Percentiles rank a stretch among this genome's conserved stretches.
Evolutionary conservation across 352 stramenopile species (phyloP).

Genomic region (Phytophthora lateralis): DNA sequence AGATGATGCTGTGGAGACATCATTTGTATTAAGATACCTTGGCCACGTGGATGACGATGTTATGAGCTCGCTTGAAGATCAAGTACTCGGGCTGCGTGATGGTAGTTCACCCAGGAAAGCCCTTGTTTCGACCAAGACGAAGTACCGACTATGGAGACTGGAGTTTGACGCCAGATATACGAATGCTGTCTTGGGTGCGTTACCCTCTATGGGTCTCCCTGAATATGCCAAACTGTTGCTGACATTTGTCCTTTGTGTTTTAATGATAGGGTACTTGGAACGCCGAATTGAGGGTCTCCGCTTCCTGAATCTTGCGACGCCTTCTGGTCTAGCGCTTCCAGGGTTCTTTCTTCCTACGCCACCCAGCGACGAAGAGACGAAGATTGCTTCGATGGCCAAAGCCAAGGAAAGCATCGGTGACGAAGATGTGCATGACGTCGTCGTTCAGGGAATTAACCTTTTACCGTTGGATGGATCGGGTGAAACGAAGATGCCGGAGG

Average conservation of each 20-base stretch:
- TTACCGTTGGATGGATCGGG: slow-evolving; percentile 18
- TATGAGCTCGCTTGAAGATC: slow-evolving; percentile 30
- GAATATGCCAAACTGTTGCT: slow-evolving; percentile 2
- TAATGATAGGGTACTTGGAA: slow-evolving; percentile 51
- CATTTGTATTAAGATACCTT: slow-evolving; percentile 66
- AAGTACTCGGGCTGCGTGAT: slow-evolving; percentile 19
- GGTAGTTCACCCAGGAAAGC: slow-evolving; percentile 7
- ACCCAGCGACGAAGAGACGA: slow-evolving; percentile 22
- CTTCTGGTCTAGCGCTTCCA: slow-evolving; percentile 51
- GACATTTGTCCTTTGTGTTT: not conserved
- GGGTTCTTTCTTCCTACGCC: slow-evolving; percentile 65
- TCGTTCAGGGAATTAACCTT: slow-evolving; percentile 60
- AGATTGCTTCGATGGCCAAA: slow-evolving; percentile 13
- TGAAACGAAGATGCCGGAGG: slow-evolving; percentile 13
- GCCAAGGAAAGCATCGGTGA: slow-evolving; percentile 4
- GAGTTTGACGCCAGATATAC: slow-evolving; percentile 82
- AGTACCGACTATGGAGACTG: slow-evolving; percentile 67
- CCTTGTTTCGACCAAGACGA: slow-evolving; percentile 18
- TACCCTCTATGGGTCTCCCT: not conserved
- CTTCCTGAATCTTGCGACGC: slow-evolving; percentile 49
- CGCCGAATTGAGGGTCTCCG: slow-evolving; percentile 42
- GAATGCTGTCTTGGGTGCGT: slow-evolving; percentile 55
- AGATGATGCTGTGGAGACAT: slow-evolving; percentile 49
- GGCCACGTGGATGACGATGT: slow-evolving; percentile 54
- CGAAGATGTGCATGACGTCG: slow-evolving; percentile 19